Evolutionary conservation across 805 yeast genomes (phyloP), one percentile per base, ranked within the genome.

Genomic region (Monosporozyma unispora): DNA sequence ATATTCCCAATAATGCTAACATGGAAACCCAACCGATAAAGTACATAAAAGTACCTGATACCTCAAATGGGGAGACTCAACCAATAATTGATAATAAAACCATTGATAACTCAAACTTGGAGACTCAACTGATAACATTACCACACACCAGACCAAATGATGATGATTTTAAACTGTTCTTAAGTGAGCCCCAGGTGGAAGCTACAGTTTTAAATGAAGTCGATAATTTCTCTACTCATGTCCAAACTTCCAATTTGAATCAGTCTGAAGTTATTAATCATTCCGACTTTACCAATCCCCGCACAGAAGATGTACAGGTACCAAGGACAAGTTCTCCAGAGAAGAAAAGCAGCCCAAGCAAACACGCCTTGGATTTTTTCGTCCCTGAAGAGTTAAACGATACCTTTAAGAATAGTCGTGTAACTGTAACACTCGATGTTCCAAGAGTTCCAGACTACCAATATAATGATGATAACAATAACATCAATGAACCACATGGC

Each of bases 321-420:
- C 61, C 59, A 9, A 56, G 53, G 38, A 58, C 60, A 19, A 59
- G 59, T 31, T 56, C 62, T 6, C 57, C 58, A 2, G 50, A 55
- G 9, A 57, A 52, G 43, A 39, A 10, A 27, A 39, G 42, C 22
- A 39, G 42, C 14, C 25, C 42, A 39, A 11, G 28, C 10, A 39
- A 39, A 39, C 16, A 14, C 3, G 10, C 22, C 6, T 31, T 21
- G 12, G 12, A 44, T 31, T 5, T 21, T 5, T 12, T n/a, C 3
- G 3, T 12, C 8, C 19, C 38, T 12, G 23, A 31, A 14, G 16
- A 14, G 19, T 2, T 18, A 5, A 8, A 21, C 21, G 23, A 21
- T 12, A n/a, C 35, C 6, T 31, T 31, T n/a, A 29, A 12, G 14
- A 21, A 18, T 5, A 11, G 3, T n/a, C 42, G 42, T 39, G 16